Percentiles rank a stretch among this genome's conserved stretches.
phyloP scores from a whole-genome alignment of 2,329 filamentous ascomycete genomes.

The Biscogniauxia sp. region DNA sequence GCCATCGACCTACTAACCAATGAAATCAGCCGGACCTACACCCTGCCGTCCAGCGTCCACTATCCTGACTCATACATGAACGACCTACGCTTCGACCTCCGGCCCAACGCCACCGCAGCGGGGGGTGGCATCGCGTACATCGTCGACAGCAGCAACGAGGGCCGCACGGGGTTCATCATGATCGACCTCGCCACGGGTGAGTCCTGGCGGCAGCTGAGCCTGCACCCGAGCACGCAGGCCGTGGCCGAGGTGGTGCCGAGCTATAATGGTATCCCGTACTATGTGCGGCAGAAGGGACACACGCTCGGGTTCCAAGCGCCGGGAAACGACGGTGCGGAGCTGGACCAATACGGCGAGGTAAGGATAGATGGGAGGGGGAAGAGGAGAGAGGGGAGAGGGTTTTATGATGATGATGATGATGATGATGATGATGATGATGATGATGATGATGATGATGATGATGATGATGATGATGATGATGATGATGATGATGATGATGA shows the following conservation, averaged over 20 bases:
- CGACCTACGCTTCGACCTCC: slow-evolving; percentile 45
- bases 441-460: no score
- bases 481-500: no score
- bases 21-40: slow-evolving; percentile 37
- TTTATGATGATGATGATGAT: no score
- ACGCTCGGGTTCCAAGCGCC: slow-evolving; percentile 30
- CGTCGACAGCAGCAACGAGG: slow-evolving; percentile 44
- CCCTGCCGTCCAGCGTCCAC: slow-evolving; percentile 40
- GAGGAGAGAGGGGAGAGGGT: no score
- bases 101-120: slow-evolving; percentile 36
- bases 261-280: slow-evolving; percentile 35
- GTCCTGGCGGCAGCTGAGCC: slow-evolving; percentile 38
- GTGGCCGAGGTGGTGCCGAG: slow-evolving; percentile 31
- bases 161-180: slow-evolving; percentile 45
- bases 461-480: no score
- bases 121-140: slow-evolving; percentile 44
- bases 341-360: slow-evolving; percentile 29
- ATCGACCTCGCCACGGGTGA: slow-evolving; percentile 40
- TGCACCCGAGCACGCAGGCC: slow-evolving; percentile 29
- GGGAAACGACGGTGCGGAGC: slow-evolving; percentile 32
- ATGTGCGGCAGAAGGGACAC: slow-evolving; percentile 23
- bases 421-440: no score
- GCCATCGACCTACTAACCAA: slow-evolving; percentile 41
- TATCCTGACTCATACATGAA: slow-evolving; percentile 47
- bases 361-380: neutral